A percentile compares a stretch with the other conserved stretches of the same genome.
Evolutionary conservation across 1,284 basidiomycete genomes (phyloP).

Genomic region (Malassezia pachydermatis): DNA sequence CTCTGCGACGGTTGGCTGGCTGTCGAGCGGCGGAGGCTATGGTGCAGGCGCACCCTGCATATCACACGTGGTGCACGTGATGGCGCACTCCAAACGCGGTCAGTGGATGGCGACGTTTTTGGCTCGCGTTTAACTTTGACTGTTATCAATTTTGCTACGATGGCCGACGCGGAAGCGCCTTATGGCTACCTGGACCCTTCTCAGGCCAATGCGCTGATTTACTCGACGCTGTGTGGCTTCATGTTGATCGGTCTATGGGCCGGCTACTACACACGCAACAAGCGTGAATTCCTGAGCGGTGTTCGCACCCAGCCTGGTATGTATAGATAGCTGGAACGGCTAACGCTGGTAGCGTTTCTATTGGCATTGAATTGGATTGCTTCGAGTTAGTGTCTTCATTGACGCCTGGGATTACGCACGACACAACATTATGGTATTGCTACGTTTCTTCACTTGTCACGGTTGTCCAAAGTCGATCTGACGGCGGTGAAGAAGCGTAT

Average conservation of each 20-base stretch:
- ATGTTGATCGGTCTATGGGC: conserved; percentile 45
- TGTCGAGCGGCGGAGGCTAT: no score
- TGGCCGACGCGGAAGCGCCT: not conserved
- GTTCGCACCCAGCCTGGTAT: conserved; percentile 45
- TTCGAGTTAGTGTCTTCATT: conserved; percentile 39
- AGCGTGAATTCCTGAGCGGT: conserved; percentile 41
- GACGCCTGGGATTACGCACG: no score
- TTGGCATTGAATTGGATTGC: conserved; percentile 47
- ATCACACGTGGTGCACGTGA: not conserved
- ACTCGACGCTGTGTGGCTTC: conserved; percentile 43
- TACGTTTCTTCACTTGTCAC: no score
- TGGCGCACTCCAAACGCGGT: not conserved
- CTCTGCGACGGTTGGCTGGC: no score
- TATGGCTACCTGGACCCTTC: conserved; percentile 23
- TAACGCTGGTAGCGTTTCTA: conserved; percentile 27
- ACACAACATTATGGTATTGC: no score
- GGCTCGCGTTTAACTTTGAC: not conserved
- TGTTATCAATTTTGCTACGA: not conserved
- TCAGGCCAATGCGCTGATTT: conserved; percentile 44
- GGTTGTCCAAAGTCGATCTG: no score
- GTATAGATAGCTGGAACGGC: conserved; percentile 9
- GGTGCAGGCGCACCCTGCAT: no score
- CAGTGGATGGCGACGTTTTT: not conserved
- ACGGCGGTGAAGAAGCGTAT: no score
- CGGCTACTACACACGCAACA: conserved; percentile 39